Evolutionary conservation across 1,284 basidiomycete species (phyloP), one percentile per base, ranked within the genome.

Genomic region (Wolfiporia cocos): DNA sequence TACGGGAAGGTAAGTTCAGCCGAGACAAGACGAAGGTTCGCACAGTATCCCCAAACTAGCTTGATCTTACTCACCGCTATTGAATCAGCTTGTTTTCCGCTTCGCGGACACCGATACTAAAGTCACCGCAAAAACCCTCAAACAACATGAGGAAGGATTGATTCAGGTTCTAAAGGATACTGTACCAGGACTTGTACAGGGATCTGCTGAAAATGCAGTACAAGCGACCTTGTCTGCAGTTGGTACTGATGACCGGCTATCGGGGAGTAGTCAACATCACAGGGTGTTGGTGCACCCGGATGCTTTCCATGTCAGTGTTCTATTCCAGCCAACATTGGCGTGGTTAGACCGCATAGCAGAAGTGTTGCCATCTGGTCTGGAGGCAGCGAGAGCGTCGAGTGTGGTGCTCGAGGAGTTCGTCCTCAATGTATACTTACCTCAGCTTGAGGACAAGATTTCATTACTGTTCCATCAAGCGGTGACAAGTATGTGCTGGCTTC

Each of bases 361-460:
- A 18, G 71, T 88, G 18, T 69, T 94, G 18, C 91, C 91, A 1
- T 74, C 80, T 18, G 89, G 86, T 2, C 53, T 76, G 23, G 88
- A 89, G 51, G 78, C 79, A 28, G 78, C 79, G 18, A 71, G 76
- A 42, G 76, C 82, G 2, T 87, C 92, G 28, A 85, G 81, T 34
- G 72, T 75, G 12, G 78, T 94, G 24, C 61, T 99, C 45, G 92
- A 98, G 49, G 92, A 98, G 43, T 99, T 99, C 60, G 93, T 99
- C 5, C 71, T 92, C 41, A 87, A 86, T 48, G 85, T 93, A 0
- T 99, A 97, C 66, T 67, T 99, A 32, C 94, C 95, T 0, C 92
- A 96, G 61, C 66, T 99, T 46, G 94, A 98, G 63, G 94, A 98
- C 55, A 95, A 93, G 63, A 92, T 97, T 31, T 84, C 88, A 0